phyloP scores from a whole-genome alignment of 1,139 yeast genomes.

The Candida glucosophila region DNA sequence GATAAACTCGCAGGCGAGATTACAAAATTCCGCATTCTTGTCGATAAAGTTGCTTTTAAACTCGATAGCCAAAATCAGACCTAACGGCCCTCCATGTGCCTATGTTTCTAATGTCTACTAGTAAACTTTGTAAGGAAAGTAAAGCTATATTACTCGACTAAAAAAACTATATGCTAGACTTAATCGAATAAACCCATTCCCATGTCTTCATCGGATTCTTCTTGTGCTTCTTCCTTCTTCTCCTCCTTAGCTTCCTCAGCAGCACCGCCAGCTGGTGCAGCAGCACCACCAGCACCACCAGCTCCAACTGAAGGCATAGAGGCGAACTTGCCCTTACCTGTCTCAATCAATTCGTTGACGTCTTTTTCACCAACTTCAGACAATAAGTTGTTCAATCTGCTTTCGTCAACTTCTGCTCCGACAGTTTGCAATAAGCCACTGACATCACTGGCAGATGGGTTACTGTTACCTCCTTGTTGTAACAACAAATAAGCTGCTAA shows the following conservation, averaged over 20 bases:
- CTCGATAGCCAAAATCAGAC: constrained; percentile 6
- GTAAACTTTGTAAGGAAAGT: too few relatives aligned
- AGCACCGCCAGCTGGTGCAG: constrained; percentile 33
- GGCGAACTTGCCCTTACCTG: constrained; percentile 76
- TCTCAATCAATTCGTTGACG: constrained; percentile 66
- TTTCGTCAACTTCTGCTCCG: constrained; percentile 72
- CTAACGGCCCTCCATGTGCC: too few relatives aligned
- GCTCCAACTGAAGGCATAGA: constrained; percentile 82
- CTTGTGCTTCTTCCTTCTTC: constrained; percentile 23
- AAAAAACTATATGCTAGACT: constrained; percentile 13
- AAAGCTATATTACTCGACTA: constrained; percentile 3
- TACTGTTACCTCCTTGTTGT: constrained; percentile 76
- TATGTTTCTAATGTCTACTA: too few relatives aligned
- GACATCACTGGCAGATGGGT: constrained; percentile 71
- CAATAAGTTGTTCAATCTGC: constrained; percentile 59
- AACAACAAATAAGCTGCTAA: constrained; percentile 86
- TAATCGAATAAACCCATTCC: constrained; percentile 89
- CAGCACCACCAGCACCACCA: constrained; percentile 52
- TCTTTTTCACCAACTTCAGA: constrained; percentile 71
- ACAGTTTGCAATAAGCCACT: constrained; percentile 65
- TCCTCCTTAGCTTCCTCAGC: constrained; percentile 32
- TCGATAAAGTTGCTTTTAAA: constrained; percentile 18
- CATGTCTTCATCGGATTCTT: constrained; percentile 65
- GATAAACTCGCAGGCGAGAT: too few relatives aligned
- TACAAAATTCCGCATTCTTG: constrained; percentile 22